These are phyloP conservation scores for Plasmodium fragile DNA, from an alignment of 169 alveolate species.

Conservation along the genomic window DNA sequence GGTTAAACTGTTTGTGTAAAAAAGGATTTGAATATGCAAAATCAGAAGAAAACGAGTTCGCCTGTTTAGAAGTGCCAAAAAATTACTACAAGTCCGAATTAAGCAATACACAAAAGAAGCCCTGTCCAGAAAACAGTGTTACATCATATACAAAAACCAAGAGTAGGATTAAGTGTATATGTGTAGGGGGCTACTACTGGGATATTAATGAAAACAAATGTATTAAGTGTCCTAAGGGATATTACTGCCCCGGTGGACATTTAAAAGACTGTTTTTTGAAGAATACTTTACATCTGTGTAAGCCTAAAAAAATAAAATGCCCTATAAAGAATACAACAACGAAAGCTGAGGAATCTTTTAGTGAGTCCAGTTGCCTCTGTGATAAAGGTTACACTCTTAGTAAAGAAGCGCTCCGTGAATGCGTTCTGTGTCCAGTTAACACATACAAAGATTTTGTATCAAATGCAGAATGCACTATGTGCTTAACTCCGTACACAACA, in stretches of 20 bases:
- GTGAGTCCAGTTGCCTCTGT: conserved; percentile 79
- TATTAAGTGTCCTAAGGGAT: conserved; percentile 81
- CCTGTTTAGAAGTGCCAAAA: conserved; percentile 71
- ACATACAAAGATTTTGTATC: conserved; percentile 80
- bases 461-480: conserved; percentile 79
- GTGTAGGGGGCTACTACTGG: conserved; percentile 63
- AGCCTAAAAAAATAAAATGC: conserved; percentile 75
- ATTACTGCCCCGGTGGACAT: conserved; percentile 82
- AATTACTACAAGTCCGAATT: conserved; percentile 74
- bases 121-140: conserved; percentile 82
- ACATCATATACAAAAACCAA: conserved; percentile 69
- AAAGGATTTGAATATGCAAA: conserved; percentile 77
- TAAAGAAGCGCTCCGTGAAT: conserved; percentile 45
- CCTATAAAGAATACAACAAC: conserved; percentile 77
- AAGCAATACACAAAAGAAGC: conserved; percentile 71
- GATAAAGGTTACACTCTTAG: conserved; percentile 72
- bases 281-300: conserved; percentile 35
- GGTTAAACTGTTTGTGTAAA: conserved; percentile 79
- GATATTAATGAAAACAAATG: conserved; percentile 33
- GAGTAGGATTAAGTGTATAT: conserved; percentile 33
- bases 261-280: conserved; percentile 48
- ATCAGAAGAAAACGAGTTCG: conserved; percentile 48
- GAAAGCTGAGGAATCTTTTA: conserved; percentile 41
- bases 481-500: conserved; percentile 79
- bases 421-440: conserved; percentile 80